Conservation (phyloP, 2,329 filamentous ascomycete species). For the Rachicladosporium sp. region DNA sequence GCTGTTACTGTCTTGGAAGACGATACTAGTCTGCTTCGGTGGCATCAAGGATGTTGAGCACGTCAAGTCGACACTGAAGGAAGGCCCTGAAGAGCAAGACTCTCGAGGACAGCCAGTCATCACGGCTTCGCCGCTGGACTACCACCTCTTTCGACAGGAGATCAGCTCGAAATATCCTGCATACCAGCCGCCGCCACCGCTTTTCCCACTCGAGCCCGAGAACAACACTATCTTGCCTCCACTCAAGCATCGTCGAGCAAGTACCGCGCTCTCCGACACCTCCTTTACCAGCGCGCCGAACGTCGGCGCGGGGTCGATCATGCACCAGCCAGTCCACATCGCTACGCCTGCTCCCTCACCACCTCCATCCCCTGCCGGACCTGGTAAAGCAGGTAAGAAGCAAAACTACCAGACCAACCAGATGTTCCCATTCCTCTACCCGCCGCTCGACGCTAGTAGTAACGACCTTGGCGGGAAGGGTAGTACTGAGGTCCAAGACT, state of each 20-base stretch:
- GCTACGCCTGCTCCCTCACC: slow-evolving; percentile 95
- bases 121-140: slow-evolving; percentile 87
- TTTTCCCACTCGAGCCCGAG: slow-evolving; percentile 77
- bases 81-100: slow-evolving; percentile 43
- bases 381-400: slow-evolving; percentile 87
- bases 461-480: slow-evolving; percentile 88
- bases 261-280: slow-evolving; percentile 20
- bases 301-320: slow-evolving; percentile 54
- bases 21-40: slow-evolving; percentile 73
- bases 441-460: slow-evolving; percentile 76
- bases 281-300: slow-evolving; percentile 35
- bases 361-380: slow-evolving; percentile 75
- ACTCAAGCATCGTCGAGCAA: slow-evolving; percentile 57
- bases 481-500: slow-evolving; percentile 63
- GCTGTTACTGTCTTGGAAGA: slow-evolving; percentile 81
- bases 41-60: slow-evolving; percentile 60
- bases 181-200: slow-evolving; percentile 75
- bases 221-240: slow-evolving; percentile 85
- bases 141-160: slow-evolving; percentile 91
- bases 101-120: slow-evolving; percentile 60
- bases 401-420: slow-evolving; percentile 99
- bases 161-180: slow-evolving; percentile 96
- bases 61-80: slow-evolving; percentile 60
- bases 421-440: slow-evolving; percentile 96
- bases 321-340: slow-evolving; percentile 94